Percentiles rank a stretch among this genome's conserved stretches.
phyloP scores from a whole-genome alignment of 371 early-diverging fungal species.

The Mortierella polycephala region DNA sequence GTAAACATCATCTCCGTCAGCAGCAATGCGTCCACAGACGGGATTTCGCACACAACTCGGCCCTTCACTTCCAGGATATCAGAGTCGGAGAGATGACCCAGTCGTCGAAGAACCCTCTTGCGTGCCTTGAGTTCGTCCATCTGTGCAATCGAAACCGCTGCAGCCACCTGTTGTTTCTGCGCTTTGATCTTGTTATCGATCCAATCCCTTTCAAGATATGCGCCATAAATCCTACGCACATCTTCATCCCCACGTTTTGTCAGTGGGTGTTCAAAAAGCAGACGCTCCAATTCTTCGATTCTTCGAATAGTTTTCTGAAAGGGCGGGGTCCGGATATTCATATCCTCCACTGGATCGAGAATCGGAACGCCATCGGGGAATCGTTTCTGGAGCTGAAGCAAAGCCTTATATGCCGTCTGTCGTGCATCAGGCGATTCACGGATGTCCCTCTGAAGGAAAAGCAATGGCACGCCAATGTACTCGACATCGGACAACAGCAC shows the following conservation, averaged over 20 bases:
- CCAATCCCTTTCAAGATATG: slow-evolving; percentile 72
- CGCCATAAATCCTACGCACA: slow-evolving; percentile 66
- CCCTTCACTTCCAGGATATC: slow-evolving; percentile 96
- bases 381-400: slow-evolving; percentile 76
- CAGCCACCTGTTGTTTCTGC: slow-evolving; percentile 71
- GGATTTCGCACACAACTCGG: slow-evolving; percentile 99
- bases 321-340: slow-evolving; percentile 81
- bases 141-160: slow-evolving; percentile 82
- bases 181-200: slow-evolving; percentile 63
- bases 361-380: slow-evolving; percentile 79
- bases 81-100: slow-evolving; percentile 79
- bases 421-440: slow-evolving; percentile 60
- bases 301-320: slow-evolving; percentile 79
- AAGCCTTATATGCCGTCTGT: slow-evolving; percentile 67
- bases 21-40: slow-evolving; percentile 94
- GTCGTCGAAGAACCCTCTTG: slow-evolving; percentile 87
- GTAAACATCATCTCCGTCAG: slow-evolving; percentile 99
- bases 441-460: slow-evolving; percentile 79
- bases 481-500: slow-evolving; percentile 68
- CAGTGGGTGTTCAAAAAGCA: slow-evolving; percentile 69
- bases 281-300: slow-evolving; percentile 74
- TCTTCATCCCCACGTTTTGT: slow-evolving; percentile 43
- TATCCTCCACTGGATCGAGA: slow-evolving; percentile 88
- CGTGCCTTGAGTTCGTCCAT: slow-evolving; percentile 91
- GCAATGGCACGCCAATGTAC: slow-evolving; percentile 77